Conservation (phyloP, 2,329 filamentous ascomycete genomes). For the Colletotrichum lindemuthianum region DNA sequence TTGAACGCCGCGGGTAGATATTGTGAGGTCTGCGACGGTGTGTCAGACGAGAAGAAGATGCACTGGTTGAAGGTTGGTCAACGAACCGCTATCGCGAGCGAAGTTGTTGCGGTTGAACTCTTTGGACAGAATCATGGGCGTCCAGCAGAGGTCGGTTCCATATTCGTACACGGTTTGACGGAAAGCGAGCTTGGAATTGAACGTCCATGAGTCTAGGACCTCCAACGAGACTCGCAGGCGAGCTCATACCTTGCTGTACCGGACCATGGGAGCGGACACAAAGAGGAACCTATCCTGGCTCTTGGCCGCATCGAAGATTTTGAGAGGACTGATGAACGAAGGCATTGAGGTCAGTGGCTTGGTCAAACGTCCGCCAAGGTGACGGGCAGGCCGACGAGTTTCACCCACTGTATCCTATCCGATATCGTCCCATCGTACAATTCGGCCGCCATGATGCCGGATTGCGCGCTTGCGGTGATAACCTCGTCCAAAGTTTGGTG, state of each 20-base stretch:
- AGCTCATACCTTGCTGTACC: slow-evolving; percentile 65
- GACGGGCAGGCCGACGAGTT: too few relatives aligned
- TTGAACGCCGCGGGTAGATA: slow-evolving; percentile 62
- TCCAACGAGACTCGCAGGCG: background rate
- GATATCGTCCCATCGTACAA: slow-evolving; percentile 30
- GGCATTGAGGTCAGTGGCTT: slow-evolving; percentile 5
- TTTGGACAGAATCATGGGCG: slow-evolving; percentile 77
- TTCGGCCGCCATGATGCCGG: slow-evolving; percentile 23
- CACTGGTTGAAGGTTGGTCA: background rate
- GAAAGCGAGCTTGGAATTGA: slow-evolving; percentile 67
- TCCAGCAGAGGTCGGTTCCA: slow-evolving; percentile 74
- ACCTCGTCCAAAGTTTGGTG: too few relatives aligned
- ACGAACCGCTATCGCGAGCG: slow-evolving; percentile 68
- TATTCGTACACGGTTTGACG: slow-evolving; percentile 73
- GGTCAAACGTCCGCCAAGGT: background rate
- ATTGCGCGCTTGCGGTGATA: background rate
- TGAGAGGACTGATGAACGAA: slow-evolving; percentile 57
- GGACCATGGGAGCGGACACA: slow-evolving; percentile 74
- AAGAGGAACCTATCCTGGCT: slow-evolving; percentile 64
- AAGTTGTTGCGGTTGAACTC: slow-evolving; percentile 72
- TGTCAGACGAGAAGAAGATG: background rate
- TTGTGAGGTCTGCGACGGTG: slow-evolving; percentile 63
- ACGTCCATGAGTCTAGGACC: background rate
- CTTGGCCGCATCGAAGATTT: slow-evolving; percentile 66
- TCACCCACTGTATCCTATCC: slow-evolving; percentile 30